Evolutionary conservation across 805 yeast genomes (phyloP).

Genomic region (Ascoidea asiatica): DNA sequence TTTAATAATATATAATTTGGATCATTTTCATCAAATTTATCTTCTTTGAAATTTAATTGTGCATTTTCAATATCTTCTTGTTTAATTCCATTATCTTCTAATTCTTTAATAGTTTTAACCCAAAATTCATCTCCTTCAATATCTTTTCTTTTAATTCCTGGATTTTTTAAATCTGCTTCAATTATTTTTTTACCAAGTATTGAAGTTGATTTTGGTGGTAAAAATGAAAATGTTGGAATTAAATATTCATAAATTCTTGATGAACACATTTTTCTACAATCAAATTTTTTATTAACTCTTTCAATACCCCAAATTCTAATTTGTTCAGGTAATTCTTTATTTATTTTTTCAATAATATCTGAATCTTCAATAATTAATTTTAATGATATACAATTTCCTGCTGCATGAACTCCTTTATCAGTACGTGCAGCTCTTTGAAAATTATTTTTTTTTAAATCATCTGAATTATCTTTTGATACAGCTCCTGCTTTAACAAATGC

Average conservation of each 20-base stretch:
- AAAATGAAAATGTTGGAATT: slow-evolving; percentile 79
- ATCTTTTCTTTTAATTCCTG: slow-evolving; percentile 49
- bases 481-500: slow-evolving; percentile 86
- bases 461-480: slow-evolving; percentile 71
- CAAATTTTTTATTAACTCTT: slow-evolving; percentile 82
- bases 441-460: slow-evolving; percentile 76
- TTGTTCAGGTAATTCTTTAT: slow-evolving; percentile 64
- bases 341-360: slow-evolving; percentile 61
- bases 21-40: slow-evolving; percentile 22
- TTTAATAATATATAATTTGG: slow-evolving; percentile 26
- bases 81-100: slow-evolving; percentile 25
- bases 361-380: slow-evolving; percentile 77
- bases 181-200: slow-evolving; percentile 46
- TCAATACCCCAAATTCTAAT: slow-evolving; percentile 89
- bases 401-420: slow-evolving; percentile 96
- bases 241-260: slow-evolving; percentile 93
- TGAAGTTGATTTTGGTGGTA: slow-evolving; percentile 80
- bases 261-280: slow-evolving; percentile 89
- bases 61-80: slow-evolving; percentile 23
- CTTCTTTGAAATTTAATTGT: slow-evolving; percentile 14
- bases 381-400: slow-evolving; percentile 79
- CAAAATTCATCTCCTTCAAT: slow-evolving; percentile 67
- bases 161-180: slow-evolving; percentile 36
- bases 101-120: slow-evolving; percentile 30
- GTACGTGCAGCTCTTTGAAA: slow-evolving; percentile 82